Conservation (phyloP, 768 basidiomycete genomes). For the Serendipita indica region DNA sequence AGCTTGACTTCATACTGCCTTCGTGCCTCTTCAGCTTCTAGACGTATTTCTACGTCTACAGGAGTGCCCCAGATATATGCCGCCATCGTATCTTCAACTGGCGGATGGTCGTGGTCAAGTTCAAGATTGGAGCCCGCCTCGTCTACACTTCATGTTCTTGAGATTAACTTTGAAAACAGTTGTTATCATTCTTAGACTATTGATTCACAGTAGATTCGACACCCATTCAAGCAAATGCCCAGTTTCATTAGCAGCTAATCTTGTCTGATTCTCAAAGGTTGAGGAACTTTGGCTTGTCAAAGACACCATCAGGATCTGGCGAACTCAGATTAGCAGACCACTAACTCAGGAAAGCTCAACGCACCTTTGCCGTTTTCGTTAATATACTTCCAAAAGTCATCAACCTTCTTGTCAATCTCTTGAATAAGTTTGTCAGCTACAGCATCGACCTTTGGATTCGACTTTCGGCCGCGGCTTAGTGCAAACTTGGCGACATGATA, state of each 20-base stretch:
- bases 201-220: no score
- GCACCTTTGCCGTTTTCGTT: slow-evolving; percentile 42
- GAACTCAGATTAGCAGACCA: no score
- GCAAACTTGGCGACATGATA: slow-evolving; percentile 51
- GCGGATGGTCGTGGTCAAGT: no score
- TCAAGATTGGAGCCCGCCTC: no score
- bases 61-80: slow-evolving; percentile 86
- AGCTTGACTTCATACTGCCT: slow-evolving; percentile 82
- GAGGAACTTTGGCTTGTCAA: no score
- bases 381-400: slow-evolving; percentile 49
- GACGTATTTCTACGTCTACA: slow-evolving; percentile 79
- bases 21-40: slow-evolving; percentile 73
- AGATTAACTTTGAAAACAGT: no score
- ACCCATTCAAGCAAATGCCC: no score
- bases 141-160: no score
- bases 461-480: slow-evolving; percentile 36
- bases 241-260: no score
- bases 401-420: slow-evolving; percentile 41
- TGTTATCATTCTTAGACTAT: no score
- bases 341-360: neutral
- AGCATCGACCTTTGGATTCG: slow-evolving; percentile 40
- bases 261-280: no score
- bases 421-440: slow-evolving; percentile 44
- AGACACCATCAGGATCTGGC: no score
- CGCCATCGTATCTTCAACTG: slow-evolving; percentile 38